Evolutionary conservation across 345 rosid species (phyloP).

Genomic region (Citrus trifoliata): DNA sequence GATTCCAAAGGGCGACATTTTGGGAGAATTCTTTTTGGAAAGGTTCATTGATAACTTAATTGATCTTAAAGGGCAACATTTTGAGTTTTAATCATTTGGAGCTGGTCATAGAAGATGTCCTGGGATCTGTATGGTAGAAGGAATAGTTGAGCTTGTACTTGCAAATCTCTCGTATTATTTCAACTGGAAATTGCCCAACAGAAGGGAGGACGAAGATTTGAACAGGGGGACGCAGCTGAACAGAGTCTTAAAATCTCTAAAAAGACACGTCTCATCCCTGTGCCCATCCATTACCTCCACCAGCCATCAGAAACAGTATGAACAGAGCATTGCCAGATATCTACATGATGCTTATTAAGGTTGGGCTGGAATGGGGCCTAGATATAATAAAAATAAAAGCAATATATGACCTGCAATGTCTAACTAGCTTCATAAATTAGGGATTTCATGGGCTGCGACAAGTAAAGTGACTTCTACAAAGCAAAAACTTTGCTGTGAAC

Average conservation of each 20-base stretch:
- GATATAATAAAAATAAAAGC: neutral
- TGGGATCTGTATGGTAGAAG: conserved; percentile 21
- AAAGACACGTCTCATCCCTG: conserved; percentile 25
- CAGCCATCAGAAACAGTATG: neutral
- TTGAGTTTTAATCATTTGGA: no score
- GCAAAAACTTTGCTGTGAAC: neutral
- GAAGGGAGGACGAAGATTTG: conserved; percentile 25
- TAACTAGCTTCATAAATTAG: no score
- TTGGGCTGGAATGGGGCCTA: neutral
- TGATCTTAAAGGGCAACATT: no score
- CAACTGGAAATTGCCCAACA: conserved; percentile 38
- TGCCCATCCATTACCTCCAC: conserved; percentile 15
- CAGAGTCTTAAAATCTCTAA: conserved; percentile 22
- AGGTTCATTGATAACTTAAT: no score
- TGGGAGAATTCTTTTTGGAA: no score
- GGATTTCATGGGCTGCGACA: neutral
- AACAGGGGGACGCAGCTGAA: conserved; percentile 36
- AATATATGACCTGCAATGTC: neutral
- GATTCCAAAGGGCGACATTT: no score
- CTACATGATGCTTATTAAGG: neutral
- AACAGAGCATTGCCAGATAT: neutral
- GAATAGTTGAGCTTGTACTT: conserved; percentile 28
- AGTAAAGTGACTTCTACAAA: neutral
- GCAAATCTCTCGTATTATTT: conserved; percentile 38
- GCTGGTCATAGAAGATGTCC: conserved; percentile 41